Evolutionary conservation across 1,284 basidiomycete genomes (phyloP), one percentile per base, ranked within the genome.

Genomic region (Lentinula novae-zelandiae): DNA sequence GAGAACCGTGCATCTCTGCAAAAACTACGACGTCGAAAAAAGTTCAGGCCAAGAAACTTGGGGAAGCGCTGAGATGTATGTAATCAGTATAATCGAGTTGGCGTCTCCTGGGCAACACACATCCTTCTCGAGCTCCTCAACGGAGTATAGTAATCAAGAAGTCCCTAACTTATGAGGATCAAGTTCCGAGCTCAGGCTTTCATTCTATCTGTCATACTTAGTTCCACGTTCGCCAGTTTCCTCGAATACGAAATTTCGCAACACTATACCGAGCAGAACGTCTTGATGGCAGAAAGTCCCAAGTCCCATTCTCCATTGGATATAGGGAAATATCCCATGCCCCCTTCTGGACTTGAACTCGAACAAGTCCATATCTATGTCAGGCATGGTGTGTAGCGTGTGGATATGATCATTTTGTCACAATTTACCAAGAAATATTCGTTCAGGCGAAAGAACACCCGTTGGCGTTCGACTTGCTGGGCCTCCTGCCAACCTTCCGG

Each of bases 351-450:
- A 33, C 75, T 92, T 12, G 66, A 78, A 65, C 75, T 92, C 39
- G 78, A 87, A 70, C 89, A 92, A 69, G 87, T 91, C 5, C 87
- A 91, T 69, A 72, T 91, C 38, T 91, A 84, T 67, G 81, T 90
- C 8, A 78, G 90, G 44, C 90, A 92, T 71, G 89, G 89, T 90
- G 62, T 61, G 86, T 72, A 27, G 27, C 39, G 7, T 38, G 39
- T 34, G 48, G 42, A 58, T 49, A 57, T 15, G 22, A 17, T 15
- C 49, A 50, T 15, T 6, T n/a, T 31, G 12, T 9, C 27, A 10
- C 27, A 31, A 51, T 10, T 44, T 46, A 31, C 58, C 53, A 38
- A n/a, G n/a, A 38, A 15, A 38, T 39, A 52, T 36, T 17, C 53
- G 42, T 46, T 33, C 17, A 88, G 89, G 89, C 27, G 89, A 91